Evolutionary conservation across 2,329 filamentous ascomycete genomes (phyloP), one percentile per base, ranked within the genome.

Genomic region (Pestalotiopsis sp.): DNA sequence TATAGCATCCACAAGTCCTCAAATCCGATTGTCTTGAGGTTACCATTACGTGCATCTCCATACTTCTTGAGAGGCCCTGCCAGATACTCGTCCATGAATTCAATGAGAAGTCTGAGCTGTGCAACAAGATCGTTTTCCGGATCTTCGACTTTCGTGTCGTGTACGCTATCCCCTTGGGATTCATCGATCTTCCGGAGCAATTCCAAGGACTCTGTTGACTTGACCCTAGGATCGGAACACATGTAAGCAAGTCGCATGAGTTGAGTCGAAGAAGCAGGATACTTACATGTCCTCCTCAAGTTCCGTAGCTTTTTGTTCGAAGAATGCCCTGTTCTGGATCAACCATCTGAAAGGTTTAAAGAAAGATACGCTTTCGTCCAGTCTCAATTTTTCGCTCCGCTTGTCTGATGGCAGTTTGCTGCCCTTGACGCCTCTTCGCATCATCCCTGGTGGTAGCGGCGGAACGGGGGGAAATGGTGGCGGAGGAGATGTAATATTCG

Each of bases 1-100:
- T 74, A 77, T 5, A 77, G 70, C 73, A 77, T 77, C 76, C 76
- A 77, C 4, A 76, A 57, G 38, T 77, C 70, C 49, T 76, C 71
- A 38, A 73, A 77, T 0, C 72, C 63, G 1, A 74, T 66, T 2
- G 68, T 66, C 2, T 67, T 38, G 14, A 59, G 56, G 3, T 61
- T 62, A 17, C 70, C 70, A 4, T 59, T 17, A 4, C 65, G 69
- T 17, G 69, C 49, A 5, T 64, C 52, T 14, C 66, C 57, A 39
- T 67, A 71, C 2, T 68, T 45, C 12, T 66, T 14, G 17, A 74
- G 49, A 36, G 70, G 67, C 2, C 31, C 36, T 4, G 56, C 64
- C 3, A 73, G 38, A n/a, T 72, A 69, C 56, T 66, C 67, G 2
- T 71, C 66, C 41, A 72, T 56, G n/a, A 73, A 73, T 3, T 67